phyloP scores from a whole-genome alignment of 2,329 filamentous ascomycete species.

The Fusarium sp. region DNA sequence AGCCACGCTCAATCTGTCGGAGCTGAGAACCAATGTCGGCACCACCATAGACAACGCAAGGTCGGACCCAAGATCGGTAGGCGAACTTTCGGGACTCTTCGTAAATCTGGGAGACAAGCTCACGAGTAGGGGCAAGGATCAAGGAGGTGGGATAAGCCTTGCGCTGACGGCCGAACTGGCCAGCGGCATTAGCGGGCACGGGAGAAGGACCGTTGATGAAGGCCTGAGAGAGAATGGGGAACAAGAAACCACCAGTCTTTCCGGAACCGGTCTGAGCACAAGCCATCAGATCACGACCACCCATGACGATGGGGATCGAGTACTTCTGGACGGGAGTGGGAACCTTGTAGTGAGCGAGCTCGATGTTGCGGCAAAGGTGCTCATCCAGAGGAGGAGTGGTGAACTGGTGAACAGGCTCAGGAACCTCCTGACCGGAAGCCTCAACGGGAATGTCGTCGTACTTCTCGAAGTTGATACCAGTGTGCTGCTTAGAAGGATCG shows the following conservation, averaged over 20 bases:
- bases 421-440: constrained; percentile 92
- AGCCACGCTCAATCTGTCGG: constrained; percentile 96
- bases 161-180: constrained; percentile 89
- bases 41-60: constrained; percentile 98
- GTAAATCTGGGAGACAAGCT: constrained; percentile 98
- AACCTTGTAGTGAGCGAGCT: constrained; percentile 91
- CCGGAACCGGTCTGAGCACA: constrained; percentile 99
- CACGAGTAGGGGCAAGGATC: constrained; percentile 95
- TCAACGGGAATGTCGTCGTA: constrained; percentile 99
- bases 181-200: constrained; percentile 70
- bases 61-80: constrained; percentile 98
- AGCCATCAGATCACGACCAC: constrained; percentile 97
- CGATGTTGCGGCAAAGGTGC: constrained; percentile 92
- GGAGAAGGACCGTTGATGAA: constrained; percentile 88
- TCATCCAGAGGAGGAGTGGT: constrained; percentile 95
- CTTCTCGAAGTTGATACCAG: constrained; percentile 99
- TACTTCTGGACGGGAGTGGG: constrained; percentile 99
- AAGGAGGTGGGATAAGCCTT: constrained; percentile 97
- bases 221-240: constrained; percentile 98
- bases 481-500: constrained; percentile 94
- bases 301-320: constrained; percentile 98
- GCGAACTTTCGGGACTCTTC: constrained; percentile 98
- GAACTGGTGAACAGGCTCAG: constrained; percentile 90
- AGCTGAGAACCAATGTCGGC: constrained; percentile 98
- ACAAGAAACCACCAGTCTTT: constrained; percentile 99